phyloP scores from a whole-genome alignment of 148 eudicot species.

The Mesembryanthemum crystallinum region DNA sequence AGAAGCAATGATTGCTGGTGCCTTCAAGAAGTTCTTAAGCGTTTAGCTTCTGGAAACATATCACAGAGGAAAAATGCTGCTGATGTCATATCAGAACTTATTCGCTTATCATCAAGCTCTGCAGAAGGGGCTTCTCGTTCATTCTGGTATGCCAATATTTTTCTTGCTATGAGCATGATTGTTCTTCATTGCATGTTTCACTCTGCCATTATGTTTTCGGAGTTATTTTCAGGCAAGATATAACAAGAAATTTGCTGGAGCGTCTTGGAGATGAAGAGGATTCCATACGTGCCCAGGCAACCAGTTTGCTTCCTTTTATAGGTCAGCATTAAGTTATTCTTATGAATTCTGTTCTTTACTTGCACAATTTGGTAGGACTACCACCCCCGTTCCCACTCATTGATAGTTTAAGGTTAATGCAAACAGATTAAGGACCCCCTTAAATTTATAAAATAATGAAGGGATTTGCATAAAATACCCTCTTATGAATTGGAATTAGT shows the following conservation, averaged over 20 bases:
- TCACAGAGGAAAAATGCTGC: constrained; percentile 55
- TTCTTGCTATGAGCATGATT: constrained; percentile 3
- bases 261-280: constrained; percentile 57
- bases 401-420: too few relatives aligned
- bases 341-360: neutral
- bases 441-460: too few relatives aligned
- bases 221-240: constrained; percentile 48
- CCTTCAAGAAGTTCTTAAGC: constrained; percentile 56
- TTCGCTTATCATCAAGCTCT: constrained; percentile 40
- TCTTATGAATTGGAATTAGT: too few relatives aligned
- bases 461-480: too few relatives aligned
- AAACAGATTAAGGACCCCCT: too few relatives aligned
- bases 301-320: constrained; percentile 51
- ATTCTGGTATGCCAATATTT: constrained; percentile 29
- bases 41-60: constrained; percentile 45
- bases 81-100: constrained; percentile 57
- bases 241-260: constrained; percentile 51
- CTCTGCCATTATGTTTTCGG: constrained; percentile 9
- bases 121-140: constrained; percentile 25
- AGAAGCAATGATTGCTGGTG: constrained; percentile 51
- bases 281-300: constrained; percentile 42
- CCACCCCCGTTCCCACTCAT: too few relatives aligned
- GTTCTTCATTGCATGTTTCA: neutral
- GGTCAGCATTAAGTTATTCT: constrained; percentile 38
- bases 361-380: neutral